These are phyloP conservation scores for Trypanosoma mega DNA, from an alignment of 208 protist genomes.

Conservation along the genomic window DNA sequence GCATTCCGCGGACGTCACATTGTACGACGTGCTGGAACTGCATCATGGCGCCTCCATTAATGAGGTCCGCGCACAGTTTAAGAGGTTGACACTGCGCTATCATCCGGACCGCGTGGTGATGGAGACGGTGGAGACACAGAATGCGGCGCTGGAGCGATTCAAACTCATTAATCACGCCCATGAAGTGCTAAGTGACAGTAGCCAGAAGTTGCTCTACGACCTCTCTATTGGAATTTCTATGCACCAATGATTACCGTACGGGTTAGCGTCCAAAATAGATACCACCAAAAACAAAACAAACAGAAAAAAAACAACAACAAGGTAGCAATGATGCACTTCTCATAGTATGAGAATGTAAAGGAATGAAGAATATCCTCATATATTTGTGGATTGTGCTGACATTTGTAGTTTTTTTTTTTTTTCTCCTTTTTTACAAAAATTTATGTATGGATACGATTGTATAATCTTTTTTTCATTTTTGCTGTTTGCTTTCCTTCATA, in stretches of 20 bases:
- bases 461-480: neutral
- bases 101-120: constrained; percentile 79
- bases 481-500: neutral
- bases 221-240: constrained; percentile 30
- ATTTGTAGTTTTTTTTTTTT: constrained; percentile 16
- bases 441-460: too few species aligned
- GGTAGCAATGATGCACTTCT: too few species aligned
- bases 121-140: constrained; percentile 33
- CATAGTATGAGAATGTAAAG: too few species aligned
- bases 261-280: too few species aligned
- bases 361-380: too few species aligned
- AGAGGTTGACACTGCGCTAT: constrained; percentile 62
- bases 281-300: too few species aligned
- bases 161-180: constrained; percentile 95
- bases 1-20: constrained; percentile 13
- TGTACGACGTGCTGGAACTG: constrained; percentile 75
- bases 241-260: too few species aligned
- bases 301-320: too few species aligned
- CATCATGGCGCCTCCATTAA: constrained; percentile 25
- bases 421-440: too few species aligned
- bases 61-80: constrained; percentile 63
- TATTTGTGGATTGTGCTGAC: neutral
- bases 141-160: constrained; percentile 73
- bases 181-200: constrained; percentile 90
- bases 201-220: constrained; percentile 95